Percentiles rank a stretch among this genome's conserved stretches.
phyloP scores from a whole-genome alignment of 2,329 filamentous ascomycete species.

The Colletotrichum sp. region DNA sequence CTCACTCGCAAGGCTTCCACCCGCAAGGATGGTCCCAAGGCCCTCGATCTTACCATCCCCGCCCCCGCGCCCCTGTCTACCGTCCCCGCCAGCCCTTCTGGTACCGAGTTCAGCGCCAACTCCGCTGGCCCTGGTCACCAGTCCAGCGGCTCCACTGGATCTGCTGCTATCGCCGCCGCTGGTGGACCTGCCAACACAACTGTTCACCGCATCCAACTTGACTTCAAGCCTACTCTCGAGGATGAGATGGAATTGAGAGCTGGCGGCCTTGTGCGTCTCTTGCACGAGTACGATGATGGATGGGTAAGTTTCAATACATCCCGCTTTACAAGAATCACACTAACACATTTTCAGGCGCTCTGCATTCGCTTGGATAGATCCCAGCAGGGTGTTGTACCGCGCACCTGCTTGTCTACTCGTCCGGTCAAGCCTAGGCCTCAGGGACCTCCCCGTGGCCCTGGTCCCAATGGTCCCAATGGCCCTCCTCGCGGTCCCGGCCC shows the following conservation, averaged over 20 bases:
- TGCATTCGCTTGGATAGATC: slow-evolving; percentile 91
- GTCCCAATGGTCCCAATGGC: slow-evolving; percentile 52
- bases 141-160: slow-evolving; percentile 52
- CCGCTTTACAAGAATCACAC: slow-evolving; percentile 5
- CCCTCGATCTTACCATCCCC: slow-evolving; percentile 59
- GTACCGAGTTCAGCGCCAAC: slow-evolving; percentile 66
- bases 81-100: slow-evolving; percentile 63
- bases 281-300: slow-evolving; percentile 97
- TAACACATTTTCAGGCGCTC: slow-evolving; percentile 69
- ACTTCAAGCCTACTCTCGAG: slow-evolving; percentile 90
- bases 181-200: slow-evolving; percentile 64
- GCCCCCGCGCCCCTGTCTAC: slow-evolving; percentile 31
- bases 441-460: slow-evolving; percentile 57
- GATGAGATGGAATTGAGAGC: slow-evolving; percentile 85
- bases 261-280: slow-evolving; percentile 84
- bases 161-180: slow-evolving; percentile 66
- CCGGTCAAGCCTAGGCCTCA: slow-evolving; percentile 81
- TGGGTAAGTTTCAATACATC: slow-evolving; percentile 71
- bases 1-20: slow-evolving; percentile 62
- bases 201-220: slow-evolving; percentile 91
- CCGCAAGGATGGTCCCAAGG: slow-evolving; percentile 55
- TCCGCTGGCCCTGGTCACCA: slow-evolving; percentile 55
- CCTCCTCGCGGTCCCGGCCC: slow-evolving; percentile 33
- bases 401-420: slow-evolving; percentile 90
- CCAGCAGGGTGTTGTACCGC: slow-evolving; percentile 89